Conservation (phyloP, 805 yeast species). For the Cyberlindnera veronae region DNA sequence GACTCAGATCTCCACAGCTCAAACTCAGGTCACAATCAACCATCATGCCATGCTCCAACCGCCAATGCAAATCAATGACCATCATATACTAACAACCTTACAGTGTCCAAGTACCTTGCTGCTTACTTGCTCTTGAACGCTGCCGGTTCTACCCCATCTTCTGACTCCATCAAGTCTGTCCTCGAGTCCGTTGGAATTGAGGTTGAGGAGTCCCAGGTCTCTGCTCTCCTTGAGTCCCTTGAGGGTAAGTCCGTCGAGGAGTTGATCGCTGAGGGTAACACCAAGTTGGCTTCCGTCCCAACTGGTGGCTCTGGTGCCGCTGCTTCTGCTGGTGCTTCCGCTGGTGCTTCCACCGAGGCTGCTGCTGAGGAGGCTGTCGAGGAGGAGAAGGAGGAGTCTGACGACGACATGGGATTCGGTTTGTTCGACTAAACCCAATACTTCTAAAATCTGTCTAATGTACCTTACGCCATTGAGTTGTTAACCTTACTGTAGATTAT, state of each 20-base stretch:
- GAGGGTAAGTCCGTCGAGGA: constrained; percentile 92
- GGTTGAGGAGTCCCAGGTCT: constrained; percentile 84
- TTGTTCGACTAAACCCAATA: constrained; percentile 79
- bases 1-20: no score
- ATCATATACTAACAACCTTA: constrained; percentile 20
- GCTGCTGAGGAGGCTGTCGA: constrained; percentile 70
- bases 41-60: no score
- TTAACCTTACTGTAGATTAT: background rate
- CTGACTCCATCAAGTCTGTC: constrained; percentile 83
- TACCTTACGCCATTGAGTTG: constrained; percentile 11
- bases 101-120: constrained; percentile 83
- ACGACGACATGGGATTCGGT: constrained; percentile 91
- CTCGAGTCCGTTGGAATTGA: constrained; percentile 95
- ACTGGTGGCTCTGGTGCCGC: constrained; percentile 96
- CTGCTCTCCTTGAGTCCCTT: constrained; percentile 75
- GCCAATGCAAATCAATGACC: no score
- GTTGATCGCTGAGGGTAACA: constrained; percentile 90
- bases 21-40: no score
- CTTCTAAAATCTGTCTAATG: constrained; percentile 14
- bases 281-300: constrained; percentile 97
- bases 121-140: constrained; percentile 98
- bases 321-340: constrained; percentile 65
- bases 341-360: constrained; percentile 68
- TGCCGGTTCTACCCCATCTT: constrained; percentile 95
- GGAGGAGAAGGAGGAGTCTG: constrained; percentile 62